Percentiles rank a stretch among this genome's conserved stretches.
phyloP scores from a whole-genome alignment of 2,329 filamentous ascomycete species.

The Botrytis squamosa region DNA sequence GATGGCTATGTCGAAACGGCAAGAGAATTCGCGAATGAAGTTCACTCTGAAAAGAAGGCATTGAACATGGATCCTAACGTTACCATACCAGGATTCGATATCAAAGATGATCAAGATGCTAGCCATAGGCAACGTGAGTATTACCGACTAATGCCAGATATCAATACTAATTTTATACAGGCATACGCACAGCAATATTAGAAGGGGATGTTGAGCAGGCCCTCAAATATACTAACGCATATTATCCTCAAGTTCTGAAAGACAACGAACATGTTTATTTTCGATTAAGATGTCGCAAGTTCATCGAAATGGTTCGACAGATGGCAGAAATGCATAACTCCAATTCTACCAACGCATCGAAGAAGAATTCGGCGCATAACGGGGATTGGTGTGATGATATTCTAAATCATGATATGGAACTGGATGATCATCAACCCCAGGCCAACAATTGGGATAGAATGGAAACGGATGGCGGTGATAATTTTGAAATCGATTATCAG shows the following conservation, averaged over 20 bases:
- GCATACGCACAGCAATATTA: conserved; percentile 81
- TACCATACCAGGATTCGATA: conserved; percentile 58
- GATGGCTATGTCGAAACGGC: conserved; percentile 96
- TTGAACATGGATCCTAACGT: conserved; percentile 58
- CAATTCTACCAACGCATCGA: conserved; percentile 32
- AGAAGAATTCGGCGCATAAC: conserved; percentile 43
- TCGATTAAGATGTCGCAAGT: conserved; percentile 82
- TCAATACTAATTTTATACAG: conserved; percentile 46
- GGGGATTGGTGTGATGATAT: conserved; percentile 42
- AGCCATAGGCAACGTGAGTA: conserved; percentile 77
- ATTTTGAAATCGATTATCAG: conserved; percentile 33
- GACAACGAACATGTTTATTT: conserved; percentile 86
- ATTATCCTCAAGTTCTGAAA: conserved; percentile 77
- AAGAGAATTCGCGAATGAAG: conserved; percentile 80
- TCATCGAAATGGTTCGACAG: conserved; percentile 88
- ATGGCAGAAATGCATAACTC: conserved; percentile 61
- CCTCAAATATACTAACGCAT: conserved; percentile 73
- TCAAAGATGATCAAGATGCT: conserved; percentile 81
- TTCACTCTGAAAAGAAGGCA: conserved; percentile 69
- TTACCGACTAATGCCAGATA: neutral
- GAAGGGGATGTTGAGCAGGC: conserved; percentile 91
- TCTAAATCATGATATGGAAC: conserved; percentile 48
- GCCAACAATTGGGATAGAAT: conserved; percentile 48
- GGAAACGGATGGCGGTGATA: conserved; percentile 48
- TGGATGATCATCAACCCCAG: conserved; percentile 52